Conservation (phyloP, 768 basidiomycete species). For the Tylopilus subfusipes region DNA sequence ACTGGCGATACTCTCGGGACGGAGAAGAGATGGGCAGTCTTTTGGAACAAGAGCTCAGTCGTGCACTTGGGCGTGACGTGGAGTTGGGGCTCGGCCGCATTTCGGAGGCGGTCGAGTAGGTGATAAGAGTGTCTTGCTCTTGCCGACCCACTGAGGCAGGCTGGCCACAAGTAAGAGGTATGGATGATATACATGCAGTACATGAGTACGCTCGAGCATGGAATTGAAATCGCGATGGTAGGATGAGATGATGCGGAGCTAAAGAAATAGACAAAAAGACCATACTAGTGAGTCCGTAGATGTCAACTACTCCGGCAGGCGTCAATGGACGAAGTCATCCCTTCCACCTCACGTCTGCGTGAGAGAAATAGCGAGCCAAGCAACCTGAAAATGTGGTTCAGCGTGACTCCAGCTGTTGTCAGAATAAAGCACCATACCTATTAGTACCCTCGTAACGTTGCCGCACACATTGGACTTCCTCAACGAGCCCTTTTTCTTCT, state of each 20-base stretch:
- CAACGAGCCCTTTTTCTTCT: conserved; percentile 17
- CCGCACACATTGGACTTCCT: conserved; percentile 47
- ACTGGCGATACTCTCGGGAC: conserved; percentile 80
- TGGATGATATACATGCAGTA: conserved; percentile 4
- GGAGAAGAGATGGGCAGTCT: conserved; percentile 55
- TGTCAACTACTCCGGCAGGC: neutral
- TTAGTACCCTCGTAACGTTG: conserved; percentile 65
- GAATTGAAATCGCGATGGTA: neutral
- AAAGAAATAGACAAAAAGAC: neutral
- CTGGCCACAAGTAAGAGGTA: conserved; percentile 1
- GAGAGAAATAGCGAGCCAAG: conserved; percentile 64
- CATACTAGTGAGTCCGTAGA: neutral
- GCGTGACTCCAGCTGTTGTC: neutral
- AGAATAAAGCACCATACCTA: conserved; percentile 40
- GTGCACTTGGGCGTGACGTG: conserved; percentile 35
- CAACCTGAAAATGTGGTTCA: conserved; percentile 39
- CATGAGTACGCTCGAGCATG: neutral
- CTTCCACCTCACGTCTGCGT: conserved; percentile 41
- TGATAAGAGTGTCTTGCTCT: neutral
- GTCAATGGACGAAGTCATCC: neutral
- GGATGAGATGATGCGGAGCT: neutral
- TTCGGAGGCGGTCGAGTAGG: conserved; percentile 21
- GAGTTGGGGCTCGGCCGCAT: conserved; percentile 30
- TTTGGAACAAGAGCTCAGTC: conserved; percentile 66
- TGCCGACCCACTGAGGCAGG: neutral